phyloP scores from a whole-genome alignment of 805 yeast genomes.

The Starmerella khaoyaiensis region DNA sequence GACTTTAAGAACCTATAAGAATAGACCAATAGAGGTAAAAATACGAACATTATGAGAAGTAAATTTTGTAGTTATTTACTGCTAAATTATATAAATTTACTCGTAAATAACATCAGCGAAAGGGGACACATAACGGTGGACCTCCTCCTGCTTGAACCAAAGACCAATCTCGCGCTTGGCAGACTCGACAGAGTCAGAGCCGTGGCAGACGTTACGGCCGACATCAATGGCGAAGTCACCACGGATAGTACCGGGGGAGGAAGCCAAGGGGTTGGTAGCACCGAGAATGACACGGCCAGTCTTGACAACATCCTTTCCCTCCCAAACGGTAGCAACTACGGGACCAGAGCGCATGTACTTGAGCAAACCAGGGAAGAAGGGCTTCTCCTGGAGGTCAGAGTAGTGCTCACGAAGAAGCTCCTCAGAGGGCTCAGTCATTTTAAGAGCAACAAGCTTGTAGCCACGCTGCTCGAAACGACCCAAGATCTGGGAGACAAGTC shows the following conservation, averaged over 20 bases:
- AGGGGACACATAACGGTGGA: conserved; percentile 82
- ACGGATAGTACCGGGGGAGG: conserved; percentile 99
- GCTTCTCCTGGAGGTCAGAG: conserved; percentile 87
- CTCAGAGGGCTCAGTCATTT: conserved; percentile 81
- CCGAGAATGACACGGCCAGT: conserved; percentile 96
- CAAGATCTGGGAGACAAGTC: conserved; percentile 77
- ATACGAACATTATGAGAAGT: too few species aligned
- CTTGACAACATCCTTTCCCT: conserved; percentile 98
- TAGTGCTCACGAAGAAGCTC: conserved; percentile 82
- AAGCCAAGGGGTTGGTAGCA: conserved; percentile 95
- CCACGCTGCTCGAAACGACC: conserved; percentile 95
- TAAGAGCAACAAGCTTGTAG: conserved; percentile 91
- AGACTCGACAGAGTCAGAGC: conserved; percentile 97
- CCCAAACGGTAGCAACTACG: conserved; percentile 98
- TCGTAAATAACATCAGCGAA: conserved; percentile 87
- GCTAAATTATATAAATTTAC: conserved; percentile 31
- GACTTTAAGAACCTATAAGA: too few species aligned
- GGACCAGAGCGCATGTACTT: conserved; percentile 98
- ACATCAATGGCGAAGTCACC: conserved; percentile 97
- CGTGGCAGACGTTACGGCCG: conserved; percentile 99
- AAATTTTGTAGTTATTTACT: too few species aligned
- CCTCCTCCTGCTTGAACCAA: conserved; percentile 98
- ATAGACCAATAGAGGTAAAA: too few species aligned
- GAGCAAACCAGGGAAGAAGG: conserved; percentile 94
- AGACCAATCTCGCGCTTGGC: conserved; percentile 91